Evolutionary conservation across 2,329 filamentous ascomycete species (phyloP).

Genomic region (Hypomyces perniciosus): DNA sequence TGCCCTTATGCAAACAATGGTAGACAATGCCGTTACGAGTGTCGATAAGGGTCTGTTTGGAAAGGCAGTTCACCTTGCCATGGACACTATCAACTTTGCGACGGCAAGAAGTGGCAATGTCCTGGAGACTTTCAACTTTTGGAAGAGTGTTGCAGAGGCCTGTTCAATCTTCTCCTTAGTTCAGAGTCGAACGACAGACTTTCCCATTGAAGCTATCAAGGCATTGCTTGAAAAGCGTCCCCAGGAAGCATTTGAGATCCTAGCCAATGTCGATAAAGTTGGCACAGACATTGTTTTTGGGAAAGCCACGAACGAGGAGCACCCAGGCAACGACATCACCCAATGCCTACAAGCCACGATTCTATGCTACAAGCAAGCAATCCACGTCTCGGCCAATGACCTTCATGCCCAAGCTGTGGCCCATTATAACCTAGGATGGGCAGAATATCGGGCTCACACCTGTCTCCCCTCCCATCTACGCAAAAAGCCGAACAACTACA

Average conservation of each 20-base stretch:
- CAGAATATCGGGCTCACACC: conserved; percentile 74
- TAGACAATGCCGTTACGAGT: conserved; percentile 72
- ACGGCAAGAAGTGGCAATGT: conserved; percentile 53
- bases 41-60: conserved; percentile 83
- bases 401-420: conserved; percentile 87
- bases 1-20: conserved; percentile 79
- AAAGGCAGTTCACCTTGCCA: conserved; percentile 66
- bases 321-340: conserved; percentile 45
- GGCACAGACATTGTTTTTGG: conserved; percentile 40
- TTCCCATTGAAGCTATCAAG: conserved; percentile 55
- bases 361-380: conserved; percentile 79
- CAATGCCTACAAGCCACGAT: conserved; percentile 66
- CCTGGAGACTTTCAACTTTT: conserved; percentile 79
- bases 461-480: conserved; percentile 50
- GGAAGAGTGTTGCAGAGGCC: conserved; percentile 88
- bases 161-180: conserved; percentile 78
- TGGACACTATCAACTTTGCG: conserved; percentile 63
- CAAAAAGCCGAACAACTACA: conserved; percentile 59
- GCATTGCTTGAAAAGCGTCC: conserved; percentile 51
- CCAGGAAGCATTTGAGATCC: conserved; percentile 50
- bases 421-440: conserved; percentile 95
- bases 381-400: conserved; percentile 67
- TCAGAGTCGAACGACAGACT: conserved; percentile 57
- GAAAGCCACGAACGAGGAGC: conserved; percentile 39
- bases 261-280: conserved; percentile 65